Percentiles rank a stretch among this genome's conserved stretches.
These are phyloP conservation scores for Phytophthora uliginosa DNA, from an alignment of 352 stramenopile species.

Conservation along the genomic window DNA sequence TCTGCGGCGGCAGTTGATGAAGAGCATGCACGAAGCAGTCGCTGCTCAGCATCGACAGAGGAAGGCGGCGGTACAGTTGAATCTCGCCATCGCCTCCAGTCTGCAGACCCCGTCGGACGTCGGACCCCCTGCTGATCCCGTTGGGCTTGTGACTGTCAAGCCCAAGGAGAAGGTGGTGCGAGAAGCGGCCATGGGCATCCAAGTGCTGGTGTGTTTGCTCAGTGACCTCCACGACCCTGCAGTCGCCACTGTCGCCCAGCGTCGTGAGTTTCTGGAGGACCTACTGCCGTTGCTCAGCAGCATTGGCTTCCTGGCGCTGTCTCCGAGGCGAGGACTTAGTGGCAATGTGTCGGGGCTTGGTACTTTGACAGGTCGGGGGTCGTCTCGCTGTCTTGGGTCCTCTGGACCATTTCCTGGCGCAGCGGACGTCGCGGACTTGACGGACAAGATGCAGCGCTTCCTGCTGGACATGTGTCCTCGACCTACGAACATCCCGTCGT, in stretches of 20 bases:
- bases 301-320: constrained; percentile 54
- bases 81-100: constrained; percentile 14
- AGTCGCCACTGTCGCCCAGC: constrained; percentile 25
- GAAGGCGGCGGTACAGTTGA: constrained; percentile 29
- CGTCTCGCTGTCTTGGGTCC: not conserved
- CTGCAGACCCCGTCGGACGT: not conserved
- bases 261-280: constrained; percentile 58
- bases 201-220: constrained; percentile 52
- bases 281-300: constrained; percentile 50
- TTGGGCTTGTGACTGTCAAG: constrained; percentile 17
- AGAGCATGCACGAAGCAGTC: constrained; percentile 66
- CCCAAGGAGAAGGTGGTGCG: constrained; percentile 39
- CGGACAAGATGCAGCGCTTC: constrained; percentile 56
- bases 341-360: constrained; percentile 3
- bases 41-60: constrained; percentile 57
- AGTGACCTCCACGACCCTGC: constrained; percentile 36
- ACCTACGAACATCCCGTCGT: constrained; percentile 13
- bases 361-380: constrained; percentile 12
- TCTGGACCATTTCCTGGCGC: not conserved
- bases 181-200: constrained; percentile 58
- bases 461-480: constrained; percentile 54
- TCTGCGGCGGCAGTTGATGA: constrained; percentile 65
- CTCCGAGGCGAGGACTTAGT: constrained; percentile 13
- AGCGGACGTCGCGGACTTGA: constrained; percentile 33
- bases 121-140: not conserved